Evolutionary conservation across 768 basidiomycete species (phyloP).

Genomic region (Tricholoma flavovirens): DNA sequence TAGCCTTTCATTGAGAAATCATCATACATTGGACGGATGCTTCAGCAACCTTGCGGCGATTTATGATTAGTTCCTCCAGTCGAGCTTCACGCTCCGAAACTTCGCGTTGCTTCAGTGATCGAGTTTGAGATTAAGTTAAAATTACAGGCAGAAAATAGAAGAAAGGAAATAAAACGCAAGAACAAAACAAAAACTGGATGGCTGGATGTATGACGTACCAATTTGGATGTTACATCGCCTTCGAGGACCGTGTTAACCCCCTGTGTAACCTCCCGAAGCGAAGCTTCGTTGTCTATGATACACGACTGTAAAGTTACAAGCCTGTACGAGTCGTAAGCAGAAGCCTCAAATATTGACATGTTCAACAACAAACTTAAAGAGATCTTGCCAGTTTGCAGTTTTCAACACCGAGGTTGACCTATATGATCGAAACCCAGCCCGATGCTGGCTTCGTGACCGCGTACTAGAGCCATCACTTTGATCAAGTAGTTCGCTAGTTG

Average conservation of each 20-base stretch:
- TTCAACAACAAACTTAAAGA: constrained; percentile 53
- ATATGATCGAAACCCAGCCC: constrained; percentile 17
- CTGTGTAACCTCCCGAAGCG: constrained; percentile 40
- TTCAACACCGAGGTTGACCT: constrained; percentile 20
- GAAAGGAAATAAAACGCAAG: too few species aligned
- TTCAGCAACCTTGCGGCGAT: constrained; percentile 36
- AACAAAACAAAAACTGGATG: constrained; percentile 1
- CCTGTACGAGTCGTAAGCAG: constrained; percentile 26
- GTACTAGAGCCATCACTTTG: constrained; percentile 14
- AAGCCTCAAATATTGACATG: constrained; percentile 1
- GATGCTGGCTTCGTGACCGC: constrained; percentile 28
- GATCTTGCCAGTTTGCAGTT: constrained; percentile 61
- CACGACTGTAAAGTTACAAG: constrained; percentile 47
- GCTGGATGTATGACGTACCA: constrained; percentile 34
- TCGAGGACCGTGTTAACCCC: constrained; percentile 45
- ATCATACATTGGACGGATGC: constrained; percentile 42
- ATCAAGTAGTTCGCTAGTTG: constrained; percentile 7
- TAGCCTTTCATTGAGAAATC: constrained; percentile 13
- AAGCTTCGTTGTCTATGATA: constrained; percentile 45
- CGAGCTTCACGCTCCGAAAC: constrained; percentile 57
- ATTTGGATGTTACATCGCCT: constrained; percentile 27
- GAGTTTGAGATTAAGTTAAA: constrained; percentile 21
- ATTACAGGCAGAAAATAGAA: neutral
- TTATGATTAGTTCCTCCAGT: constrained; percentile 43
- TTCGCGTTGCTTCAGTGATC: constrained; percentile 54